Evolutionary conservation across 192 early-diverging fungal genomes (phyloP).

Genomic region (Allomyces javanicus): DNA sequence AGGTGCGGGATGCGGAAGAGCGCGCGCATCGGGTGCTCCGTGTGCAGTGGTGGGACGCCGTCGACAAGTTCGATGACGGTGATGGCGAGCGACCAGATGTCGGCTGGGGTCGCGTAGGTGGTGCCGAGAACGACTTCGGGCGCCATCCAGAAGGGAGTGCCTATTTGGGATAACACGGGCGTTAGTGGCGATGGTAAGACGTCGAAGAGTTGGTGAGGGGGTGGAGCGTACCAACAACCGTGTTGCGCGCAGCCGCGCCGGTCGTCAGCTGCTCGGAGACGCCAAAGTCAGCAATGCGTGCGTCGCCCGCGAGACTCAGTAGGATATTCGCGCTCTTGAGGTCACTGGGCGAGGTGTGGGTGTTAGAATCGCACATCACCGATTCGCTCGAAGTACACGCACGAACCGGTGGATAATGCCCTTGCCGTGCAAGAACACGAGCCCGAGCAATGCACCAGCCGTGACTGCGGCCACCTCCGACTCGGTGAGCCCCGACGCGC

Average conservation of each 20-base stretch:
- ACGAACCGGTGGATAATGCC: constrained; percentile 13
- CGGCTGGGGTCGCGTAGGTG: constrained; percentile 25
- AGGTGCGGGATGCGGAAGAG: constrained; percentile 26
- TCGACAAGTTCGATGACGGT: constrained; percentile 39
- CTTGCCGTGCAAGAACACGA: constrained; percentile 16
- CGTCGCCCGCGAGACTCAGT: constrained; percentile 13
- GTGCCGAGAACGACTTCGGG: constrained; percentile 26
- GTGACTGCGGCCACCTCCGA: constrained; percentile 10
- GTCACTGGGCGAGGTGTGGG: constrained; percentile 1
- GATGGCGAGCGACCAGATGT: constrained; percentile 40
- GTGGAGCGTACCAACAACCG: constrained; percentile 11
- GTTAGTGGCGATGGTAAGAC: too few relatives aligned
- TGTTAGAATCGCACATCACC: too few relatives aligned
- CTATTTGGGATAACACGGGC: too few relatives aligned
- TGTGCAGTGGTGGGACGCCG: constrained; percentile 25
- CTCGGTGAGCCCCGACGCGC: constrained; percentile 11
- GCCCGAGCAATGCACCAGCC: constrained; percentile 15
- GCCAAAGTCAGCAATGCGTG: constrained; percentile 11
- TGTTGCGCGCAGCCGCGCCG: background rate
- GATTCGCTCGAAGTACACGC: too few relatives aligned
- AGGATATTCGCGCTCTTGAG: constrained; percentile 20
- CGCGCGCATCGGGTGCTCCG: constrained; percentile 16
- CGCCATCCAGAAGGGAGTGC: constrained; percentile 27
- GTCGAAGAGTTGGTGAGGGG: too few relatives aligned
- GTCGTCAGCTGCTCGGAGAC: constrained; percentile 12